Conservation (phyloP, 73 alveolate genomes). For the Blepharisma japonicum region DNA sequence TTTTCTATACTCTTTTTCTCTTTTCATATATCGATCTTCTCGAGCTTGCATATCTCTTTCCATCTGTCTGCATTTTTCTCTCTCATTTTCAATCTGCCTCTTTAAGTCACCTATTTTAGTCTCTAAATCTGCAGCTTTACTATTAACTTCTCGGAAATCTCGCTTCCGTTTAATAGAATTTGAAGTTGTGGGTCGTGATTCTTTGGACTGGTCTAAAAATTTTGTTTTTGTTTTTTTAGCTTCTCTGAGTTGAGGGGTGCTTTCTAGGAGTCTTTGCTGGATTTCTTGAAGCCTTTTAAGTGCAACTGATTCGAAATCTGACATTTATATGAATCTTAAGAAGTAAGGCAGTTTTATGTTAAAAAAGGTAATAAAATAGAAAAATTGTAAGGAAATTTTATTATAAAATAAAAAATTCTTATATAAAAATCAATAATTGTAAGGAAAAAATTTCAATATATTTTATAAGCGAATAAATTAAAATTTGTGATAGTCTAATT, state of each 20-base stretch:
- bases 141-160: background rate
- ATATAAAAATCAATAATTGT: too few species aligned
- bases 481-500: too few species aligned
- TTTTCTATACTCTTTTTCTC: constrained; percentile 72
- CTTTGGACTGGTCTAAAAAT: constrained; percentile 24
- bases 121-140: background rate
- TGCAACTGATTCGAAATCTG: constrained; percentile 17
- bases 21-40: constrained; percentile 60
- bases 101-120: background rate
- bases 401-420: too few species aligned
- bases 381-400: too few species aligned
- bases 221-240: constrained; percentile 13
- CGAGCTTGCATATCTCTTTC: constrained; percentile 53
- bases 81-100: constrained; percentile 32
- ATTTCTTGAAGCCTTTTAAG: constrained; percentile 24
- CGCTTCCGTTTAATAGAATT: background rate
- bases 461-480: too few species aligned
- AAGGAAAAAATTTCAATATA: too few species aligned
- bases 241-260: constrained; percentile 20
- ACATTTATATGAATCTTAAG: background rate
- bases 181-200: constrained; percentile 23
- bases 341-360: too few species aligned
- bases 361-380: too few species aligned
- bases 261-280: constrained; percentile 13
- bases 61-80: constrained; percentile 54